Evolutionary conservation across 1,139 yeast species (phyloP).

Genomic region (Saccharomycopsis hybrid): DNA sequence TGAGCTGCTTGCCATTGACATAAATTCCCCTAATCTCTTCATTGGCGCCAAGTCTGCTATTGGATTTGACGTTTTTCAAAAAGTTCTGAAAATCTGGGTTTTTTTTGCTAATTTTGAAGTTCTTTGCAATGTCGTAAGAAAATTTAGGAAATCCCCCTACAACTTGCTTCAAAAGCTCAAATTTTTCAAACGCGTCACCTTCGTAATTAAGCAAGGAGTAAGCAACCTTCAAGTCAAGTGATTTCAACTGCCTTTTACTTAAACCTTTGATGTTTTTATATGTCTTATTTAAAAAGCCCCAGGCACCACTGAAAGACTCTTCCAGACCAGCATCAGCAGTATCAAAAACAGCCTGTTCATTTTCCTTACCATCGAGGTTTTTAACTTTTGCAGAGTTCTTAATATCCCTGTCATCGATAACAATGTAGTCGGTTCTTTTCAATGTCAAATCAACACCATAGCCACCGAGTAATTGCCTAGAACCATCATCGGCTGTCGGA

Average conservation of each 20-base stretch:
- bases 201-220: constrained; percentile 34
- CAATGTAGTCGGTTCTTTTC: constrained; percentile 59
- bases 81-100: constrained; percentile 26
- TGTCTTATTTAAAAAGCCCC: constrained; percentile 22
- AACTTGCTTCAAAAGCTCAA: constrained; percentile 33
- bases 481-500: constrained; percentile 20
- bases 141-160: constrained; percentile 48
- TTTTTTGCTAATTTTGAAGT: constrained; percentile 15
- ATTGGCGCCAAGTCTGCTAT: constrained; percentile 27
- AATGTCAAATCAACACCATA: constrained; percentile 61
- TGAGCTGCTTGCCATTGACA: constrained; percentile 54
- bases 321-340: constrained; percentile 21
- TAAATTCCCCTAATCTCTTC: constrained; percentile 41
- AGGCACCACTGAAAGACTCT: constrained; percentile 18
- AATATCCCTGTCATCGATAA: constrained; percentile 50
- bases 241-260: constrained; percentile 29
- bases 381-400: constrained; percentile 23
- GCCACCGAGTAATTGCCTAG: constrained; percentile 44
- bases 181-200: constrained; percentile 28
- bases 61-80: constrained; percentile 24
- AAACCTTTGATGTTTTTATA: constrained; percentile 28
- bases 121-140: constrained; percentile 31
- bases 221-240: constrained; percentile 42
- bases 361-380: constrained; percentile 15
- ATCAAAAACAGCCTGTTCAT: constrained; percentile 13